These are phyloP conservation scores for Toxoplasma gondii DNA, from an alignment of 169 alveolate species.

Conservation along the genomic window DNA sequence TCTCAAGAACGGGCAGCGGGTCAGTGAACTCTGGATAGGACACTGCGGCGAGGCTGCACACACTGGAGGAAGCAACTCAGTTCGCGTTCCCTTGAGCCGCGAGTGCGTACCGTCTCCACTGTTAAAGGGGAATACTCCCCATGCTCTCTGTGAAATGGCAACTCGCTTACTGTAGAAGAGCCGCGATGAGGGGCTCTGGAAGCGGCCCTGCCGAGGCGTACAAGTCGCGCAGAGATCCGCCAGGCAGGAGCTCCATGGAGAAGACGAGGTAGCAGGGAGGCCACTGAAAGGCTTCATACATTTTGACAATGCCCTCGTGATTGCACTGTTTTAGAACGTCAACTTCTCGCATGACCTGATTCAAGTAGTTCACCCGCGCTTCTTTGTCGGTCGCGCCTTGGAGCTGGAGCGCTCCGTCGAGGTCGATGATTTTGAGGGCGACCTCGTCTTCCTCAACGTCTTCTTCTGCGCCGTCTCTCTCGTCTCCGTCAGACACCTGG, in stretches of 20 bases:
- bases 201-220: slow-evolving; percentile 70
- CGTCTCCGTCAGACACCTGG: neutral
- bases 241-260: slow-evolving; percentile 72
- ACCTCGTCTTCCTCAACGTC: slow-evolving; percentile 42
- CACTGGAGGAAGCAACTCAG: too few species aligned
- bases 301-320: slow-evolving; percentile 41
- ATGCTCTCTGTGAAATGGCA: too few species aligned
- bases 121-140: too few species aligned
- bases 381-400: slow-evolving; percentile 24
- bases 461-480: neutral
- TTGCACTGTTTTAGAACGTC: neutral
- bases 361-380: neutral
- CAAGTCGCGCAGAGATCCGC: slow-evolving; percentile 74
- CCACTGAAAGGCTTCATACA: slow-evolving; percentile 57
- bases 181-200: slow-evolving; percentile 75
- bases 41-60: too few species aligned
- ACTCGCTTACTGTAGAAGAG: slow-evolving; percentile 51
- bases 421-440: slow-evolving; percentile 60
- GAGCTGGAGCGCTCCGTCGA: slow-evolving; percentile 54
- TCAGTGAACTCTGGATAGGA: too few species aligned
- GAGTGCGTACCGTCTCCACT: too few species aligned
- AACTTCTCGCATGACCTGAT: slow-evolving; percentile 23
- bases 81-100: too few species aligned
- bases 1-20: too few species aligned
- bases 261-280: slow-evolving; percentile 61